Evolutionary conservation across 306 rosid genomes (phyloP), one percentile per base, ranked within the genome.

Genomic region (Trifolium repens): DNA sequence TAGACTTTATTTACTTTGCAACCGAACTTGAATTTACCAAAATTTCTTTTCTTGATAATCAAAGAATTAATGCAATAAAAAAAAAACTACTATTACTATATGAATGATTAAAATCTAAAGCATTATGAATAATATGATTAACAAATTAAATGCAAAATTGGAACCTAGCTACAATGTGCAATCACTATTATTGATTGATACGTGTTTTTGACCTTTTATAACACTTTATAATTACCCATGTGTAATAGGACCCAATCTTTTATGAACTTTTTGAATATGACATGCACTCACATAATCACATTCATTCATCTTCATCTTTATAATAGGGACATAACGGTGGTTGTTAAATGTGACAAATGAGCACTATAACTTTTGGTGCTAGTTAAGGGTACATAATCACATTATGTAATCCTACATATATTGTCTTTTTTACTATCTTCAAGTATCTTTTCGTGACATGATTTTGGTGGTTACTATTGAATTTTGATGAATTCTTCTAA

Each of bases 341-440:
- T 59, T 82, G 81, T 78, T 72, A 54, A 43, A 74, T 42, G 78
- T 75, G 81, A 78, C 80, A 81, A 83, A 82, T 76, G 39, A 32
- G 35, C n/a, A 6, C 22, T 34, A 15, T 9, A 61, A 80, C 69
- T 90, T 84, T 82, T 75, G 65, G 55, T 42, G 64, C 52, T 67
- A 26, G 11, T 32, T 32, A 17, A 54, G 66, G 58, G 73, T 68
- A 73, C 32, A 40, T 39, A 35, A 58, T 77, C 67, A 16, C 71
- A 54, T 17, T 49, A 58, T 42, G 22, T 60, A 49, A 46, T 70
- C 61, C 4, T 4, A 30, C n/a, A 15, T 22, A 15, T 22, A 16
- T 4, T 68, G 27, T 40, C n/a, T 26, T 65, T 9, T 71, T 71
- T 63, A 43, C 37, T 34, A 72, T 65, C 37, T 42, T 39, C 49